Conservation (phyloP, 768 basidiomycete genomes). For the Suillus paluster region DNA sequence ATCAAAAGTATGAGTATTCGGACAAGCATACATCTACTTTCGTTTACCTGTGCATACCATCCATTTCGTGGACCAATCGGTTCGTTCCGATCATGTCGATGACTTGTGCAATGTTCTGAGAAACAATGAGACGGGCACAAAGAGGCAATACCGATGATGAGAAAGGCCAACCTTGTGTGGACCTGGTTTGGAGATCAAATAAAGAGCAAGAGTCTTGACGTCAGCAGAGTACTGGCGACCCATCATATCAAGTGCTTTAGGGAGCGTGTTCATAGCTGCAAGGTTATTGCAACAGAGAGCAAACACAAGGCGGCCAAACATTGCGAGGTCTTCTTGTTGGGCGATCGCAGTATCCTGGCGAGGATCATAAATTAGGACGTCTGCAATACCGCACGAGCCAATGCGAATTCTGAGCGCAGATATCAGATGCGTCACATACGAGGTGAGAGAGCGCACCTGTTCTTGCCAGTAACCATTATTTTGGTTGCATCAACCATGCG, state of each 20-base stretch:
- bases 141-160: conserved; percentile 4
- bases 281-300: conserved; percentile 74
- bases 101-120: conserved; percentile 76
- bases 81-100: conserved; percentile 77
- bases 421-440: conserved; percentile 7
- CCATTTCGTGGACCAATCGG: conserved; percentile 74
- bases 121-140: conserved; percentile 1
- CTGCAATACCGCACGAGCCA: conserved; percentile 83
- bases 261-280: conserved; percentile 57
- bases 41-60: conserved; percentile 78
- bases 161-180: conserved; percentile 57
- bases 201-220: conserved; percentile 79
- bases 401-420: conserved; percentile 67
- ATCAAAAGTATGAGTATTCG: conserved; percentile 6
- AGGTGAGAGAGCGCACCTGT: conserved; percentile 55
- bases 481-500: conserved; percentile 86
- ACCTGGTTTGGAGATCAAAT: conserved; percentile 73
- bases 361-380: conserved; percentile 80
- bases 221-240: conserved; percentile 77
- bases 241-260: conserved; percentile 80
- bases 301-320: conserved; percentile 86
- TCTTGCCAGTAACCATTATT: conserved; percentile 86
- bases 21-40: neutral
- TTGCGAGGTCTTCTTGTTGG: conserved; percentile 88
- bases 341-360: conserved; percentile 58